These are phyloP conservation scores for Yarrowia bubula DNA, from an alignment of 805 yeast species.

Conservation along the genomic window DNA sequence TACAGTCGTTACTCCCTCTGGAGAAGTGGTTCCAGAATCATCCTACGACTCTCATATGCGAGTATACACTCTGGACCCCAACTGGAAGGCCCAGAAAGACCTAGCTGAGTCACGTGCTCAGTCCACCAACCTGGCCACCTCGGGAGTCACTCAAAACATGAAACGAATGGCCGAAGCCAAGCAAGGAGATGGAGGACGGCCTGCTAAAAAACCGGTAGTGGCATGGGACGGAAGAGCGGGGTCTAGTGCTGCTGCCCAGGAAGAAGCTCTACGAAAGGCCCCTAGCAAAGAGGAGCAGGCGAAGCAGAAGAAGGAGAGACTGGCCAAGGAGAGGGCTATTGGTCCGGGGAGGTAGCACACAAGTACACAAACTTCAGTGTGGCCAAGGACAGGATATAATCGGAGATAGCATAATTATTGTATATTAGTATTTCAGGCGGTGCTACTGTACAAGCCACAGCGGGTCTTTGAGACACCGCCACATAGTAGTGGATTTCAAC, in stretches of 20 bases:
- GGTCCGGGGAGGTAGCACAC: conserved; percentile 20
- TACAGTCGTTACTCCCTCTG: conserved; percentile 55
- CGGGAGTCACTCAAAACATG: conserved; percentile 41
- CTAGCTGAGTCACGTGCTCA: conserved; percentile 38
- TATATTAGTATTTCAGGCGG: background rate
- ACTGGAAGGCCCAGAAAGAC: conserved; percentile 63
- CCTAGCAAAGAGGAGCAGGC: conserved; percentile 29
- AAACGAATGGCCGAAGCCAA: conserved; percentile 41
- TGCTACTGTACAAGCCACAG: too few relatives aligned
- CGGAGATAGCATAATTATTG: conserved; percentile 3
- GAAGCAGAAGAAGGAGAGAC: conserved; percentile 28
- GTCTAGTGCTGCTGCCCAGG: conserved; percentile 31
- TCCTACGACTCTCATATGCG: conserved; percentile 66
- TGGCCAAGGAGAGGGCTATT: conserved; percentile 24
- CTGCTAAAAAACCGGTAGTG: conserved; percentile 29
- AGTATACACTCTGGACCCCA: conserved; percentile 71
- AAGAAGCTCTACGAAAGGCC: conserved; percentile 29
- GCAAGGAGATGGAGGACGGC: conserved; percentile 29
- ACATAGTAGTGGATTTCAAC: too few relatives aligned
- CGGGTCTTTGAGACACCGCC: too few relatives aligned
- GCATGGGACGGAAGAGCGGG: conserved; percentile 35
- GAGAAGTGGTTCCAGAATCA: conserved; percentile 63
- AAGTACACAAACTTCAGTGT: too few relatives aligned
- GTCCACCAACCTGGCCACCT: conserved; percentile 39
- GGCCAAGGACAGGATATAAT: conserved; percentile 3